Conservation (phyloP, 2,329 filamentous ascomycete genomes). For the Diaporthe destruens region DNA sequence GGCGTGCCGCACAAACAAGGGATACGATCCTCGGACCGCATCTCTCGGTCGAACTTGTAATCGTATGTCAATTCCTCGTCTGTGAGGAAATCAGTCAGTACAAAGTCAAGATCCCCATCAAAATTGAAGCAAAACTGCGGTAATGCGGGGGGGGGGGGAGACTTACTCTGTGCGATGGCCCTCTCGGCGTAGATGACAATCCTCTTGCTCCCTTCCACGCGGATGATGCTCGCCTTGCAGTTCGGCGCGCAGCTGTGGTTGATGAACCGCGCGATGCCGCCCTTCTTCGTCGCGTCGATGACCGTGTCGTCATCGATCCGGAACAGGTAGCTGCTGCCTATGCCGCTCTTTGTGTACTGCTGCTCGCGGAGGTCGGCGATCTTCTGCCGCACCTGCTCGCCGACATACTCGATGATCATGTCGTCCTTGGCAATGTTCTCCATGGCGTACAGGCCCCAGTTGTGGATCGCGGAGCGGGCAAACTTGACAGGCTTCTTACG, state of each 20-base stretch:
- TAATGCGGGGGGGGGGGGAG: too few relatives aligned
- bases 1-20: conserved; percentile 96
- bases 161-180: conserved; percentile 92
- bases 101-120: not conserved
- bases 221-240: conserved; percentile 99
- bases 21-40: conserved; percentile 93
- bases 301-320: conserved; percentile 98
- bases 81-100: conserved; percentile 57
- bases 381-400: conserved; percentile 95
- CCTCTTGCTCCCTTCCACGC: conserved; percentile 95
- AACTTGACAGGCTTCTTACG: conserved; percentile 99
- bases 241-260: conserved; percentile 99
- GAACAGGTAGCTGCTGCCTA: conserved; percentile 97
- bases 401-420: conserved; percentile 99
- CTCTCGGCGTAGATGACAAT: conserved; percentile 99
- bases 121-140: not conserved
- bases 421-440: conserved; percentile 97
- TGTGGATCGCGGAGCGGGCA: conserved; percentile 96
- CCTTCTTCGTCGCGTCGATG: conserved; percentile 98
- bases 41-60: conserved; percentile 99
- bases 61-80: conserved; percentile 99
- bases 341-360: conserved; percentile 93
- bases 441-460: conserved; percentile 98
- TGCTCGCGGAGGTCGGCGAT: conserved; percentile 97
- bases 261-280: conserved; percentile 97